Base-by-base conservation (phyloP, 1,284 basidiomycete genomes). In the Xanthoconium separans region DNA sequence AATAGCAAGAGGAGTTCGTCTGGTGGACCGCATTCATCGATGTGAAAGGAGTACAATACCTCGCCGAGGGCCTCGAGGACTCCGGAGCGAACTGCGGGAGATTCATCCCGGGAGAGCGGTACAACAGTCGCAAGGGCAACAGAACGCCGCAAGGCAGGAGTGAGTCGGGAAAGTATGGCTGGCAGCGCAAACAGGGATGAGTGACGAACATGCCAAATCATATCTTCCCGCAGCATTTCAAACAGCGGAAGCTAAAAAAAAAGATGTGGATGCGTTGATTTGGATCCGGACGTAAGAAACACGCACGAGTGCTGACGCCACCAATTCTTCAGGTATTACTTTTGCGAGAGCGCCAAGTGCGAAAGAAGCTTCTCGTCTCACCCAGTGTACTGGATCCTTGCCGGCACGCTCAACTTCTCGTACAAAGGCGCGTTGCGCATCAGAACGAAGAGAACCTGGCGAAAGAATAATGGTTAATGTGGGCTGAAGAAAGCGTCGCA, bases 61-160 rank as follows among this genome's bases (percentile, higher is more conserved):
- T 98, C 95, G 7, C 95, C 96, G 8, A 98, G 82, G 34, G 93
- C 83, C 68, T 98, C 95, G 34, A 98, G 80, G 2, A 91, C 85
- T 2, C 92, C 91, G 20, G 83, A 83, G 27, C 93, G 86, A 20
- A 98, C 93, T 18, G 83, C 78, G 6, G 83, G 73, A 22, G 82
- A 80, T 33, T 83, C 78, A 65, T 95, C 92, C 22, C 70, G 70
- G n/a, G 85, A 79, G 22, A 97, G 81, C 1, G 79, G 75, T 4
- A 81, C 55, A 43, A 91, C 73, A 1, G 84, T 83, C 40, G 82
- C 77, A 50, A 91, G 69, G 2, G 90, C 89, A 13, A 91, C 78
- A 6, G 74, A 64, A 29, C 82, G 80, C 16, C 89, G 83, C 51
- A 80, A 72, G 13, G 72, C 63, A 6, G 77, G 73, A 2, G 79